A percentile compares a stretch with the other conserved stretches of the same genome.
These are phyloP conservation scores for Diaporthe australafricana DNA, from an alignment of 2,329 filamentous ascomycete genomes.

Conservation along the genomic window DNA sequence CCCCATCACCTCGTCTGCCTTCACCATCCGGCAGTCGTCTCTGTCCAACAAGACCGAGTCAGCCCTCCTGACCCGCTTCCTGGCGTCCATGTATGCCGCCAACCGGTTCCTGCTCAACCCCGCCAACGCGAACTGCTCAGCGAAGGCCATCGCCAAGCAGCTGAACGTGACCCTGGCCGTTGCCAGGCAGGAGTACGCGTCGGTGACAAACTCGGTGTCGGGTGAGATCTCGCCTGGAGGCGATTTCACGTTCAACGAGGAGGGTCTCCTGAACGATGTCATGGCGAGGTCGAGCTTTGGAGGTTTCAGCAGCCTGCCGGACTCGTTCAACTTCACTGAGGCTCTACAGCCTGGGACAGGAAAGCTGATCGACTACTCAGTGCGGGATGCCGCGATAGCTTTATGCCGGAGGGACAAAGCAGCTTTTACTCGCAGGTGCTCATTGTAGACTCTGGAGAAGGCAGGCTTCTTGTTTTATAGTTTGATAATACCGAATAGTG, in stretches of 20 bases:
- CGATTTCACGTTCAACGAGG: constrained; percentile 43
- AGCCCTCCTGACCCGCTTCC: constrained; percentile 40
- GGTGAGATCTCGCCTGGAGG: constrained; percentile 42
- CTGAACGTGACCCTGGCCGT: constrained; percentile 40
- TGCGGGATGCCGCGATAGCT: constrained; percentile 42
- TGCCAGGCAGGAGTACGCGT: constrained; percentile 42
- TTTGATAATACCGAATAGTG: background rate
- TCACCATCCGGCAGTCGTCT: constrained; percentile 40
- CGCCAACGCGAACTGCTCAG: constrained; percentile 38
- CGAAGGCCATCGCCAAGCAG: constrained; percentile 42
- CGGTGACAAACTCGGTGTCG: constrained; percentile 40
- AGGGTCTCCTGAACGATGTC: constrained; percentile 45
- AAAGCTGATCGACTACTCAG: constrained; percentile 45
- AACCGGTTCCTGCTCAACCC: constrained; percentile 42
- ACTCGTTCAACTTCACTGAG: constrained; percentile 42
- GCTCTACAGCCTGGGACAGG: constrained; percentile 43
- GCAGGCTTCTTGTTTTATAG: no score
- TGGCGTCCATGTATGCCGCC: constrained; percentile 45
- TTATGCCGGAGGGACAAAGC: constrained; percentile 24
- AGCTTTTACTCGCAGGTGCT: background rate
- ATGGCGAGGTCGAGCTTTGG: constrained; percentile 43
- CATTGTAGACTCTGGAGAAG: background rate
- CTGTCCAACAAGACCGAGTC: constrained; percentile 33
- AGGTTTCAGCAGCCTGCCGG: constrained; percentile 41
- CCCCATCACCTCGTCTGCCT: constrained; percentile 40